A percentile compares a stretch with the other conserved stretches of the same genome.
phyloP scores from a whole-genome alignment of 371 early-diverging fungal species.

The Apophysomyces sp. region DNA sequence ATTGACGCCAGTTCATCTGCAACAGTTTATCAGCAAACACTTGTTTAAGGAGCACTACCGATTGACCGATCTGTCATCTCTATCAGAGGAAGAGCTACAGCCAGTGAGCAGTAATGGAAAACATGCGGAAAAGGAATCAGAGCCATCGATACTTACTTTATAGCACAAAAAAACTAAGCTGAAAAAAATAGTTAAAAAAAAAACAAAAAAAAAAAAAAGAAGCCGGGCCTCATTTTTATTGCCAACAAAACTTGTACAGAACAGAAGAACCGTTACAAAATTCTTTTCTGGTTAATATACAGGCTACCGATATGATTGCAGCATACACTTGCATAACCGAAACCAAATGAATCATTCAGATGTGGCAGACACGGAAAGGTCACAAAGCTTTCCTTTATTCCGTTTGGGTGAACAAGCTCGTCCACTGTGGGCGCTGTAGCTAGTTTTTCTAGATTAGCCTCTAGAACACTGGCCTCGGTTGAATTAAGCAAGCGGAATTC shows the following conservation, averaged over 20 bases:
- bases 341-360: not conserved
- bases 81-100: not conserved
- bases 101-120: not conserved
- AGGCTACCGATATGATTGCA: not conserved
- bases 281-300: not conserved
- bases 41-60: constrained; percentile 41
- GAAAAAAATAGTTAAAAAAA: not conserved
- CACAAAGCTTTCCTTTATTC: not conserved
- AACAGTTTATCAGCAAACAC: constrained; percentile 30
- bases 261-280: not conserved
- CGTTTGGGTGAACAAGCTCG: not conserved
- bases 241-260: not conserved
- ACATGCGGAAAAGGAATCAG: not conserved
- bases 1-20: constrained; percentile 39
- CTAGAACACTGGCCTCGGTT: not conserved
- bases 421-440: not conserved
- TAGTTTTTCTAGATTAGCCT: not conserved
- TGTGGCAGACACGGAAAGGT: not conserved
- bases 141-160: not conserved
- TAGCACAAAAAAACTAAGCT: not conserved
- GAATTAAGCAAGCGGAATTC: not conserved
- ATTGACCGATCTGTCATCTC: not conserved
- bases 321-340: not conserved
- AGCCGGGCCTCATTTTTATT: not conserved
- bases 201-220: not conserved